These are phyloP conservation scores for Torrubiella hemipterigena DNA, from an alignment of 2,329 filamentous ascomycete species.

Conservation along the genomic window DNA sequence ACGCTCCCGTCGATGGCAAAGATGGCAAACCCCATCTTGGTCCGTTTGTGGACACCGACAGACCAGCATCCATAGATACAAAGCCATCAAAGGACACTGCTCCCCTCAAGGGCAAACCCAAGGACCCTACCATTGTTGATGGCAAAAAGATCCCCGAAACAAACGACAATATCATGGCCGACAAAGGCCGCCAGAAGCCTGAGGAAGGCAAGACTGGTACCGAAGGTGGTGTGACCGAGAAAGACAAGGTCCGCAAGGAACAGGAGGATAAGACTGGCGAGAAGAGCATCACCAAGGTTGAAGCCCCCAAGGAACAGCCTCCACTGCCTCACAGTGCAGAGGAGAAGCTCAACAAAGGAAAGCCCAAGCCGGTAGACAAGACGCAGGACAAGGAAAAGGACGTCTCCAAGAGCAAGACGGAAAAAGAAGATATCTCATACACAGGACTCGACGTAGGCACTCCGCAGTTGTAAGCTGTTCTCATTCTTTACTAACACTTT, in stretches of 20 bases:
- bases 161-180: slow-evolving; percentile 86
- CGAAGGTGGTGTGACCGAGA: slow-evolving; percentile 80
- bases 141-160: slow-evolving; percentile 49
- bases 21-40: slow-evolving; percentile 91
- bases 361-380: slow-evolving; percentile 17
- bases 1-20: slow-evolving; percentile 81
- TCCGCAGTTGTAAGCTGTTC: slow-evolving; percentile 11
- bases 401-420: slow-evolving; percentile 35
- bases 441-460: slow-evolving; percentile 24
- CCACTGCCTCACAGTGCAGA: slow-evolving; percentile 73
- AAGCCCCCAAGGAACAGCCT: slow-evolving; percentile 74
- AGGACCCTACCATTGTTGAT: slow-evolving; percentile 40
- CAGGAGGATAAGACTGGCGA: slow-evolving; percentile 54
- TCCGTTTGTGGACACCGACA: slow-evolving; percentile 55
- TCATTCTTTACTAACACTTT: slow-evolving; percentile 3
- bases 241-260: slow-evolving; percentile 62
- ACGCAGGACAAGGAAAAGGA: slow-evolving; percentile 27
- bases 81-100: slow-evolving; percentile 25
- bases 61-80: slow-evolving; percentile 16
- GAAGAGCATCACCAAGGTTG: slow-evolving; percentile 62
- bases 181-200: slow-evolving; percentile 61
- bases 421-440: slow-evolving; percentile 17
- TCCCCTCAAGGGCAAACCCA: slow-evolving; percentile 34
- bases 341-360: slow-evolving; percentile 44
- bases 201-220: slow-evolving; percentile 82